These are phyloP conservation scores for Ochromonas danica DNA, from an alignment of 108 stramenopile genomes.

Conservation along the genomic window DNA sequence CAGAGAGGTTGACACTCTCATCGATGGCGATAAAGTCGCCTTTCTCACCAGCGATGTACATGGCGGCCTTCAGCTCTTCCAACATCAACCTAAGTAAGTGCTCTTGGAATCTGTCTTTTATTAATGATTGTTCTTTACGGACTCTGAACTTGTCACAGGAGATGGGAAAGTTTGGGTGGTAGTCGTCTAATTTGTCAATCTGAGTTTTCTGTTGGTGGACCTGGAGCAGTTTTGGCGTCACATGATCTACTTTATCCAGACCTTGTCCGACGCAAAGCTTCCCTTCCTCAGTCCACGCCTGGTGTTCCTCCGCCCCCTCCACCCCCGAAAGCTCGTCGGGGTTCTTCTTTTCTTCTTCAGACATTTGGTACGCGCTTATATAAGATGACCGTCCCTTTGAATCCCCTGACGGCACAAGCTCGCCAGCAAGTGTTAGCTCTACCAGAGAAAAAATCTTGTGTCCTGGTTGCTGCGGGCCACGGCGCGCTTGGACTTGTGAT, in stretches of 20 bases:
- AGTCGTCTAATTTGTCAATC: background rate
- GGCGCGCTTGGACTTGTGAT: background rate
- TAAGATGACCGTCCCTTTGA: no score
- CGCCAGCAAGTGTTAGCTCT: no score
- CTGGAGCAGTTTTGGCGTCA: background rate
- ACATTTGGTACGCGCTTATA: background rate
- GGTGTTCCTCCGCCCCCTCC: background rate
- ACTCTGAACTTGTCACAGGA: background rate
- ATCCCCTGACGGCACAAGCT: no score
- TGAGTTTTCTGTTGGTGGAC: background rate
- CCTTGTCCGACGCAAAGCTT: background rate
- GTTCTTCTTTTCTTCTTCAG: background rate
- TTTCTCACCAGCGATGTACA: background rate
- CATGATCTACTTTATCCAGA: background rate
- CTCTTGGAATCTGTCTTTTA: background rate
- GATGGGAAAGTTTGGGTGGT: background rate
- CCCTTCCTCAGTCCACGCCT: no score
- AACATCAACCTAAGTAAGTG: conserved; percentile 23
- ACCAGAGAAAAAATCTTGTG: background rate
- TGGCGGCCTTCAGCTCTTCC: conserved; percentile 1
- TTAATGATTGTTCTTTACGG: background rate
- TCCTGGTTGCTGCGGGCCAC: background rate
- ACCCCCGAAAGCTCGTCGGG: background rate
- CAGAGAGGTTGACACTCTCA: background rate
- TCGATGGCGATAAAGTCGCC: background rate